Base-by-base conservation (phyloP, 495 filamentous ascomycete genomes). In the Rostrohypoxylon terebratum region DNA sequence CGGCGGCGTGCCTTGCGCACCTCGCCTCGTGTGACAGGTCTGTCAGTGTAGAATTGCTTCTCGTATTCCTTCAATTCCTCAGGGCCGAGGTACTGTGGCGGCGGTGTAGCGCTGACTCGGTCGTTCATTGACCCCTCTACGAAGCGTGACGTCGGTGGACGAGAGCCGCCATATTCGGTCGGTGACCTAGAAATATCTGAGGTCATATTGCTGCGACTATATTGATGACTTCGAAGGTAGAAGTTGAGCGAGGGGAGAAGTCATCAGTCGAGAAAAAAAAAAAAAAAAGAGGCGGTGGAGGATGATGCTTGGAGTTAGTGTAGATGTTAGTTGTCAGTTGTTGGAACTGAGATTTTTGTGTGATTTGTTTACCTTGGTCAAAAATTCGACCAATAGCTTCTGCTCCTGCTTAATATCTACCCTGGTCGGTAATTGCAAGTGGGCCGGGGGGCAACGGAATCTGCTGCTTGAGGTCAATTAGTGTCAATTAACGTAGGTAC, bases 91-190 rank as follows among this genome's bases (percentile, higher is more conserved):
- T 88, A 93, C 45, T 87, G 83, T 33, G 82, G 79, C 8, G 92
- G 92, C 40, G 92, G 92, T 71, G 82, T 87, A 64, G 90, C 84
- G 68, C 90, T 93, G 16, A 86, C 83, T 64, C 90, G 87, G 77
- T 94, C 91, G 75, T 89, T 91, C 91, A 94, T 93, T 62, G 86
- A 91, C 2, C 89, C 92, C 73, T 94, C 92, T 4, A 90, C 78
- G 73, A 94, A 94, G 31, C 87, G 71, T 38, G 76, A 78, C 10
- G 74, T 78, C 4, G 76, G 69, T 48, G 76, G 76, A 9, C 74
- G 83, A 8, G 89, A 91, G 13, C 84, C 83, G 9, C 89, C 87
- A 47, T 60, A 73, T 42, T 66, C 68, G 10, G 63, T 74, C 20
- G 53, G 69, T 42, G 71, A 63, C 33, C 47, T 71, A 57, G 36